Percentiles rank a stretch among this genome's conserved stretches.
Conservation (phyloP, 106 monocot genomes). For the Acanthochlamys bracteata region DNA sequence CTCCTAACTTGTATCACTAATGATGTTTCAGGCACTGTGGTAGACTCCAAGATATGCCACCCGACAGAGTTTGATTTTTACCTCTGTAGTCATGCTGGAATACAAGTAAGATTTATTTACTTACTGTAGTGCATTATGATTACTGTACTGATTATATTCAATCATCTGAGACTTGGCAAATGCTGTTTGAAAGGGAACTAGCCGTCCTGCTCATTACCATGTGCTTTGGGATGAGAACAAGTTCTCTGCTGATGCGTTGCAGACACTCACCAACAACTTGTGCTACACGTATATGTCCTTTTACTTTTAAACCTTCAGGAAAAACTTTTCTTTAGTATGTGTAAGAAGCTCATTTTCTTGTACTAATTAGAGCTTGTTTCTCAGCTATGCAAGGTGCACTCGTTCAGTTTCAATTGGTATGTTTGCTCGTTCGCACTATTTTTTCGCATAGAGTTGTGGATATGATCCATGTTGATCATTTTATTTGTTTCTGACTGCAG, state of each 20-base stretch:
- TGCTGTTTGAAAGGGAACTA: conserved; percentile 49
- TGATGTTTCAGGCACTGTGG: conserved; percentile 61
- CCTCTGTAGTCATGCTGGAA: conserved; percentile 88
- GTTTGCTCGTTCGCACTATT: neutral
- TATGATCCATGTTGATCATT: conserved; percentile 1
- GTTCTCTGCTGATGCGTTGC: conserved; percentile 63
- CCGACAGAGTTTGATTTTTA: conserved; percentile 91
- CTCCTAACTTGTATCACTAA: too few species aligned
- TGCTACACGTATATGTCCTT: conserved; percentile 65
- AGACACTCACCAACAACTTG: conserved; percentile 78
- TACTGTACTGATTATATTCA: neutral
- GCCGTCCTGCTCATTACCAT: conserved; percentile 91
- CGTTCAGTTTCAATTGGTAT: conserved; percentile 78
- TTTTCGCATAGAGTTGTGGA: neutral
- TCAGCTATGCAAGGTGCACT: conserved; percentile 82
- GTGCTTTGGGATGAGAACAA: conserved; percentile 93
- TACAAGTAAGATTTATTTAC: conserved; percentile 33
- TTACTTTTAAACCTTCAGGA: neutral
- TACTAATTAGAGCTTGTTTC: neutral
- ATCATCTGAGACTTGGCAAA: neutral
- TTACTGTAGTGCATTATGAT: too few species aligned
- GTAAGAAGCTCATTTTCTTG: neutral
- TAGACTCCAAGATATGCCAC: conserved; percentile 89
- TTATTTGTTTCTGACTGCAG: conserved; percentile 17
- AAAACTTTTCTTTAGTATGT: too few species aligned